Evolutionary conservation across 768 basidiomycete species (phyloP).

Genomic region (Boletus speciosus): DNA sequence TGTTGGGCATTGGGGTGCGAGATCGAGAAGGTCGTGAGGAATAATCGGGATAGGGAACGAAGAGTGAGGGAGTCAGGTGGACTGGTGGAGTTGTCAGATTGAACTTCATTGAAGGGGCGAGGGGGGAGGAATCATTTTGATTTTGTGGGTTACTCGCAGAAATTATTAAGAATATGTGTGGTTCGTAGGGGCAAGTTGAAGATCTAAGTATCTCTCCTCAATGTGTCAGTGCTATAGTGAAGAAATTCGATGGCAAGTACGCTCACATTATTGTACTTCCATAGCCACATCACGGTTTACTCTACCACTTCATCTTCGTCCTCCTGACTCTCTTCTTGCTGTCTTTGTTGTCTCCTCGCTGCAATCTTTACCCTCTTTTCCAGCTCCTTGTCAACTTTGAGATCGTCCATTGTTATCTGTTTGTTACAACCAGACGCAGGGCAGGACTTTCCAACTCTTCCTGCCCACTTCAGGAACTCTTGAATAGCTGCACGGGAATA

Average conservation of each 20-base stretch:
- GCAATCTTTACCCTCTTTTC: slow-evolving; percentile 60
- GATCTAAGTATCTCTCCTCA: neutral
- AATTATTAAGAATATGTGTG: neutral
- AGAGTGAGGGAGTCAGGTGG: slow-evolving; percentile 62
- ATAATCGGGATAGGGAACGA: slow-evolving; percentile 60
- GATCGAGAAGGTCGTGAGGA: slow-evolving; percentile 75
- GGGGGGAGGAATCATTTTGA: neutral
- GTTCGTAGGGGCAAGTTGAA: neutral
- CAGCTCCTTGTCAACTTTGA: slow-evolving; percentile 54
- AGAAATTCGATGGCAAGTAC: neutral
- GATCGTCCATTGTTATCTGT: slow-evolving; percentile 46
- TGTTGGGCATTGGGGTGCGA: slow-evolving; percentile 91
- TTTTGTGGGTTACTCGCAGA: neutral
- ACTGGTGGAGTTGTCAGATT: slow-evolving; percentile 35
- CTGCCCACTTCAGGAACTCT: slow-evolving; percentile 49
- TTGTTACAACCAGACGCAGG: slow-evolving; percentile 73
- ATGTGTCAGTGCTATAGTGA: neutral
- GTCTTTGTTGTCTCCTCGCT: slow-evolving; percentile 48
- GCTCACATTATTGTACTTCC: slow-evolving; percentile 10
- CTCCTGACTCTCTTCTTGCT: slow-evolving; percentile 34
- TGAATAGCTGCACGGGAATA: slow-evolving; percentile 73
- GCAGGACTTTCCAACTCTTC: slow-evolving; percentile 44
- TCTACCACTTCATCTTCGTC: slow-evolving; percentile 55
- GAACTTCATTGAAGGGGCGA: neutral
- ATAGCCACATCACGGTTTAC: slow-evolving; percentile 15